These are phyloP conservation scores for Echites panduratus DNA, from an alignment of 257 asterid species.

Conservation along the genomic window DNA sequence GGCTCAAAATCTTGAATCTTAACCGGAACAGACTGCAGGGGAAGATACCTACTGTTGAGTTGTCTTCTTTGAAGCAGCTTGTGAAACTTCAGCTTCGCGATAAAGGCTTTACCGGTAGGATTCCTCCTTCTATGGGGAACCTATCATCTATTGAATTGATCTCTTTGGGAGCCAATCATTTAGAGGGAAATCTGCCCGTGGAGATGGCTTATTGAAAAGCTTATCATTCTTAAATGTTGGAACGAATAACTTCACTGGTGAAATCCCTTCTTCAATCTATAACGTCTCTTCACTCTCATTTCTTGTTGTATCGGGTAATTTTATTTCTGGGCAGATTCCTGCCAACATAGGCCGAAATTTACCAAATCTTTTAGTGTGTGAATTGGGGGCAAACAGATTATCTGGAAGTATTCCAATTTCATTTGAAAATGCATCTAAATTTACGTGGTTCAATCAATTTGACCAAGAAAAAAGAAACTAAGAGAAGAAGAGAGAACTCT, in stretches of 20 bases:
- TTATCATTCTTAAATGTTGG: conserved; percentile 16
- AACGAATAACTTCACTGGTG: conserved; percentile 20
- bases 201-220: conserved; percentile 22
- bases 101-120: conserved; percentile 26
- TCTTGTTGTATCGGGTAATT: conserved; percentile 18
- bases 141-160: conserved; percentile 15
- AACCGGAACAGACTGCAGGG: conserved; percentile 16
- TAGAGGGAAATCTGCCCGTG: conserved; percentile 29
- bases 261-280: too few relatives aligned
- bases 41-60: conserved; percentile 21
- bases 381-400: conserved; percentile 14
- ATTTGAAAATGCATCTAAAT: conserved; percentile 20
- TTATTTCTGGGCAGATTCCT: conserved; percentile 24
- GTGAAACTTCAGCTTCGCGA: conserved; percentile 17
- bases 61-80: conserved; percentile 24
- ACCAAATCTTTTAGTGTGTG: conserved; percentile 13
- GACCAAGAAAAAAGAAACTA: too few relatives aligned
- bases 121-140: conserved; percentile 37
- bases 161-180: conserved; percentile 16
- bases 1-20: conserved; percentile 20
- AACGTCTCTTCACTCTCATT: conserved; percentile 27
- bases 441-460: background rate
- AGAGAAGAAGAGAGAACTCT: too few relatives aligned
- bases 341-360: background rate
- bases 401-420: conserved; percentile 30